phyloP scores from a whole-genome alignment of 495 filamentous ascomycete genomes.

The Pyronema domesticum region DNA sequence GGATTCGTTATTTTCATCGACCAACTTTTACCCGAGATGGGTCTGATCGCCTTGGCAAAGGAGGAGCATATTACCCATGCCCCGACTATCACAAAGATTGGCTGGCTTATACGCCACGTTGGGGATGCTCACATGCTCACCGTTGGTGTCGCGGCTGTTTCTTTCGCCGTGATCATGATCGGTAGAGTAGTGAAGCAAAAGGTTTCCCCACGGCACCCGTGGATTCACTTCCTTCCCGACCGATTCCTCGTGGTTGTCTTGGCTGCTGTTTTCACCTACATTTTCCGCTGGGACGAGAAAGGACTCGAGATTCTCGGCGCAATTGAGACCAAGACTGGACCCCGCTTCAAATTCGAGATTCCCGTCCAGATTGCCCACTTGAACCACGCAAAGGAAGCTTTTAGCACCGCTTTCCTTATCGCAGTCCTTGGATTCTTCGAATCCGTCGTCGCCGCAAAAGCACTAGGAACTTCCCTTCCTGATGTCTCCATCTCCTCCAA shows the following conservation, averaged over 20 bases:
- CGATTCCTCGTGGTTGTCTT: conserved; percentile 80
- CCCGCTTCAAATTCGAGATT: conserved; percentile 63
- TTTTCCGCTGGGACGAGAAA: conserved; percentile 58
- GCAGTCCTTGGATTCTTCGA: conserved; percentile 95
- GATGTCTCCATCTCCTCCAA: conserved; percentile 62
- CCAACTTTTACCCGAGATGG: conserved; percentile 80
- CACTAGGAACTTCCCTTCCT: conserved; percentile 42
- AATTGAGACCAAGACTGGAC: conserved; percentile 48
- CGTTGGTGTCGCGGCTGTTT: conserved; percentile 50
- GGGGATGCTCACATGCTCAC: conserved; percentile 54
- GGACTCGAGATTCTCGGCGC: conserved; percentile 74
- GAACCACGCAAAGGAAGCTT: conserved; percentile 64
- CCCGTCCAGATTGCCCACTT: conserved; percentile 61
- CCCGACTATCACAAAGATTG: conserved; percentile 66
- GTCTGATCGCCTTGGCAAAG: conserved; percentile 45
- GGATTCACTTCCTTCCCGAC: conserved; percentile 79
- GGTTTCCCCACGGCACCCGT: conserved; percentile 63
- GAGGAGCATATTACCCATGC: conserved; percentile 49
- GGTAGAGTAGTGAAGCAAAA: conserved; percentile 55
- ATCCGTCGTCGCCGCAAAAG: conserved; percentile 92
- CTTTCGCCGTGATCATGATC: conserved; percentile 79
- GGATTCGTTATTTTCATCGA: conserved; percentile 92
- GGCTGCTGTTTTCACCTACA: conserved; percentile 62
- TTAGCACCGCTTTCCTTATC: conserved; percentile 86
- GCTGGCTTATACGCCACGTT: conserved; percentile 55